phyloP scores from a whole-genome alignment of 1,139 yeast species.

The Citeromyces hawaiiensis region DNA sequence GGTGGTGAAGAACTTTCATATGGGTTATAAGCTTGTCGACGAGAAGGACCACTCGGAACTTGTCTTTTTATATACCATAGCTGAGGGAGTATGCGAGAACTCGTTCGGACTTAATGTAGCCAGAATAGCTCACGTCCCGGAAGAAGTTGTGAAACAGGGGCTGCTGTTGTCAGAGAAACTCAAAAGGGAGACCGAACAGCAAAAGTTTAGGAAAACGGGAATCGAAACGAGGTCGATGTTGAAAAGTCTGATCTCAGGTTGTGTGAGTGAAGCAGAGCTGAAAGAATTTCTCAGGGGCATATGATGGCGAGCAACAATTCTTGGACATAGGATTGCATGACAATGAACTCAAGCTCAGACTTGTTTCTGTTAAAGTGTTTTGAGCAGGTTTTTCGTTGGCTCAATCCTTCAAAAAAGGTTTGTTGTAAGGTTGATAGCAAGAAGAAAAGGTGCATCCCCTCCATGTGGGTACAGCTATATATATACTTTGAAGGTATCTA shows the following conservation, averaged over 20 bases:
- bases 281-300: neutral
- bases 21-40: conserved; percentile 47
- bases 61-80: conserved; percentile 50
- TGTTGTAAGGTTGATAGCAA: too few relatives aligned
- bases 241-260: neutral
- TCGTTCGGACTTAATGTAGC: conserved; percentile 80
- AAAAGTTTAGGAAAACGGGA: neutral
- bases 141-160: conserved; percentile 35
- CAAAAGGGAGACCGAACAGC: conserved; percentile 13
- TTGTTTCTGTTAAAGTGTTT: too few relatives aligned
- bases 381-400: too few relatives aligned
- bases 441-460: too few relatives aligned
- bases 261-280: neutral
- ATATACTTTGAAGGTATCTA: too few relatives aligned
- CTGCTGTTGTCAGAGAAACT: conserved; percentile 26
- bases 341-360: too few relatives aligned
- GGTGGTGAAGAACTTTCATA: conserved; percentile 48
- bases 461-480: too few relatives aligned
- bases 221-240: neutral
- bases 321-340: too few relatives aligned
- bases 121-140: conserved; percentile 49
- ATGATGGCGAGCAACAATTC: too few relatives aligned
- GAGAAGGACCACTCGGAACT: conserved; percentile 18
- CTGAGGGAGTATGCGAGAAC: conserved; percentile 43
- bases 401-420: too few relatives aligned